A percentile compares a stretch with the other conserved stretches of the same genome.
phyloP scores from a whole-genome alignment of 2,329 filamentous ascomycete species.

The Colletotrichum kahawae region DNA sequence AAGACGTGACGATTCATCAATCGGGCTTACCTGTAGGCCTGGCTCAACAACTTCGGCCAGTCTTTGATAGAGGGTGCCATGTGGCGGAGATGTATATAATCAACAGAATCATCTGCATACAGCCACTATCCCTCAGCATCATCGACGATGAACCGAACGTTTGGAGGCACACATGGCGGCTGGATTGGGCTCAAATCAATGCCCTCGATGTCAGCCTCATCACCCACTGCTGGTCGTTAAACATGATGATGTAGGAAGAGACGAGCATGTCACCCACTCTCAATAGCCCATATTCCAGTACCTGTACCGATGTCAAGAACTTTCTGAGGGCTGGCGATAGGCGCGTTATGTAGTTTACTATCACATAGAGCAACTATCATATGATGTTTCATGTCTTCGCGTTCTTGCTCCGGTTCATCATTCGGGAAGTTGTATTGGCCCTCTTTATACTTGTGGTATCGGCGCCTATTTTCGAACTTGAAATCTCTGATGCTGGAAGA shows the following conservation, averaged over 20 bases:
- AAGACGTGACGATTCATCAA: not conserved
- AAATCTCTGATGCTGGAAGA: slow-evolving; percentile 41
- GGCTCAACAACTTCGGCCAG: slow-evolving; percentile 28
- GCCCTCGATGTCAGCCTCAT: slow-evolving; percentile 39
- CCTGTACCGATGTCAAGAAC: slow-evolving; percentile 30
- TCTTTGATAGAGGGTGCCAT: slow-evolving; percentile 32
- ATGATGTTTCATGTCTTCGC: slow-evolving; percentile 45
- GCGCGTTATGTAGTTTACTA: slow-evolving; percentile 25
- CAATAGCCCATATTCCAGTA: slow-evolving; percentile 43
- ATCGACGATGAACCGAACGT: slow-evolving; percentile 76
- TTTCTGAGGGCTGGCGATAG: not conserved
- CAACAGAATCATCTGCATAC: slow-evolving; percentile 26
- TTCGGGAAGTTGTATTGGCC: slow-evolving; percentile 47
- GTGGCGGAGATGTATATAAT: slow-evolving; percentile 27
- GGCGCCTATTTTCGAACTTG: slow-evolving; percentile 42
- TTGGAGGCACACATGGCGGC: slow-evolving; percentile 62
- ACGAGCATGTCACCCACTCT: slow-evolving; percentile 21
- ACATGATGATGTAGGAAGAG: not conserved
- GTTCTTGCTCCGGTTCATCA: slow-evolving; percentile 44
- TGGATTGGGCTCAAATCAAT: slow-evolving; percentile 32
- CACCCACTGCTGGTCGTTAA: slow-evolving; percentile 32
- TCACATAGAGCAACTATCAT: slow-evolving; percentile 43
- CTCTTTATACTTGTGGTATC: slow-evolving; percentile 44
- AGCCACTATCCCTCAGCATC: slow-evolving; percentile 50
- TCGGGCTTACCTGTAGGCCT: slow-evolving; percentile 11